Evolutionary conservation across 2,329 filamentous ascomycete genomes (phyloP), one percentile per base, ranked within the genome.

Genomic region (Dothiorella sarmentorum): DNA sequence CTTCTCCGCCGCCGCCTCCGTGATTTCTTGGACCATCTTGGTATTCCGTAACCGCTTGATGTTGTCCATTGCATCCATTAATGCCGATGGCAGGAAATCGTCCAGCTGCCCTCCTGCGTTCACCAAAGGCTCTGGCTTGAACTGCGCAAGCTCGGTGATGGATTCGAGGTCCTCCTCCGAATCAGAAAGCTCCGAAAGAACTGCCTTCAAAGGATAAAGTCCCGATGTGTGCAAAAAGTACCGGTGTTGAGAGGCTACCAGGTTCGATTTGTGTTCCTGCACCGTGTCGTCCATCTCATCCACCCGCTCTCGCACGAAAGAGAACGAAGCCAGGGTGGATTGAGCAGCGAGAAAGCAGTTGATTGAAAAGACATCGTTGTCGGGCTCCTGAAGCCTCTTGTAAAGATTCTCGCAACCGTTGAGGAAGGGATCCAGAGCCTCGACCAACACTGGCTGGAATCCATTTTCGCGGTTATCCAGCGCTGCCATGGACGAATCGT

Each of bases 41-140:
- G 88, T 83, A 66, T 90, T 89, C 62, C 88, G 85, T 1, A 99
- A 75, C 40, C 84, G 79, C 63, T 87, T 87, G 24, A 97, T 73
- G 61, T 91, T 90, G 52, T 94, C 89, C 65, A 90, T 85, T 2
- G 92, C 92, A 70, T 99, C 94, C 80, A 97, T 93, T 27, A 96
- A 80, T 2, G 93, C 94, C 1, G 91, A 95, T 0, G 94, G 92
- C 22, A 99, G 78, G 75, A 97, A 99, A 61, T 91, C 86, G 68
- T 99, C 94, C 6, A 99, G 79, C 38, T 81, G 82, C 66, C 92
- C 89, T 66, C 90, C 90, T 2, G 87, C 85, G 51, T 79, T 75
- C 1, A 82, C 75, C n/a, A 97, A 78, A 0, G 80, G 73, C 4
- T 80, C 75, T 0, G 83, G 80, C 60, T 86, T 81, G 67, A 90